phyloP scores from a whole-genome alignment of 352 stramenopile species.

The Pythium chondricola region DNA sequence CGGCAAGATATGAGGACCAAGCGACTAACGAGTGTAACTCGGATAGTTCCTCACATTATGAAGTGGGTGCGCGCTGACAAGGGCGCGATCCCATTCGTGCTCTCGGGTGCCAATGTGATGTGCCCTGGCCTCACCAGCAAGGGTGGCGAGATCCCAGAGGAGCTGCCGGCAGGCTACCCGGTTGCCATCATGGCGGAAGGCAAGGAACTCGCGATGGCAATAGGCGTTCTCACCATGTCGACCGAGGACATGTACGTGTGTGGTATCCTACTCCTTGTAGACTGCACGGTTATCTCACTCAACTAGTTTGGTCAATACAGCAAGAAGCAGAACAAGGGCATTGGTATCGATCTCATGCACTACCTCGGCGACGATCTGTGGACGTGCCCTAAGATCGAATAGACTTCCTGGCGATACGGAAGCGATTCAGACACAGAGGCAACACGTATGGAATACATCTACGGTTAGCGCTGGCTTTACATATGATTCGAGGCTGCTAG shows the following conservation, averaged over 20 bases:
- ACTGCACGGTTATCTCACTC: too few relatives aligned
- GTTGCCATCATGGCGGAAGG: slow-evolving; percentile 97
- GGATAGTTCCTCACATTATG: slow-evolving; percentile 90
- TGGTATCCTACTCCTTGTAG: too few relatives aligned
- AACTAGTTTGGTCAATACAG: too few relatives aligned
- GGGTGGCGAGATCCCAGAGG: slow-evolving; percentile 90
- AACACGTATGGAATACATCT: too few relatives aligned
- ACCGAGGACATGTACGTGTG: slow-evolving; percentile 92
- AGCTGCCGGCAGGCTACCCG: slow-evolving; percentile 73
- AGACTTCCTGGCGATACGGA: too few relatives aligned
- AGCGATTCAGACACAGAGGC: too few relatives aligned
- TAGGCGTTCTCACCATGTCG: slow-evolving; percentile 95
- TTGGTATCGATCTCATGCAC: slow-evolving; percentile 95
- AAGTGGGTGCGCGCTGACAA: slow-evolving; percentile 93
- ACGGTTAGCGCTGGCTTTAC: too few relatives aligned
- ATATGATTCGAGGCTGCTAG: too few relatives aligned
- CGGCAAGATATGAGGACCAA: too few relatives aligned
- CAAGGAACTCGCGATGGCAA: slow-evolving; percentile 95
- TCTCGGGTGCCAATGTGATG: slow-evolving; percentile 98
- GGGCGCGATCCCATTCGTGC: slow-evolving; percentile 96
- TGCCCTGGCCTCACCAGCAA: slow-evolving; percentile 95
- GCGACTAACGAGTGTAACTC: too few relatives aligned
- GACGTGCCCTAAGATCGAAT: slow-evolving; percentile 79
- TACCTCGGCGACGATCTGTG: slow-evolving; percentile 97
- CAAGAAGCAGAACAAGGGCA: slow-evolving; percentile 93